Evolutionary conservation across 139 green algal genomes (phyloP), one percentile per base, ranked within the genome.

Genomic region (Chlorella sp.): DNA sequence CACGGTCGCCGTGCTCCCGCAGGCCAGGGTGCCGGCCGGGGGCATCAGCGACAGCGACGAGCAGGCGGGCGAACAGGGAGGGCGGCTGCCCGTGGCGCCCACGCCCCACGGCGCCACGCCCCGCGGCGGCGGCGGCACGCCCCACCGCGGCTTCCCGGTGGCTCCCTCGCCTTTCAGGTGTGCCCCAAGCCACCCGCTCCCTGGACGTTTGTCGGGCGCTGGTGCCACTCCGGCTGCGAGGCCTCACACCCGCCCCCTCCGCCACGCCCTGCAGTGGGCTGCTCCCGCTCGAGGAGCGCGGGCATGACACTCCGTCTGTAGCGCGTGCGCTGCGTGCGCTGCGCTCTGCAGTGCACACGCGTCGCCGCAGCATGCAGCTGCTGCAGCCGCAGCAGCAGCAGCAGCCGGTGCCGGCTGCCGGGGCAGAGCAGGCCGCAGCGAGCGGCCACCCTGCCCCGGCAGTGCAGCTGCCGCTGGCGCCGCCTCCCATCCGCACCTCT

Each of bases 151-250:
- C 60, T 78, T 78, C 60, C 72, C n/a, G 19, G 35, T 68, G 48
- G 60, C 72, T 9, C 60, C 72, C 23, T 78, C 72, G 0, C 72
- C 72, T 3, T 78, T 78, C 46, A 63, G 72, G 72, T 64, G 27
- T 9, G 51, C 36, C 5, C 56, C 56, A 25, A 17, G 17, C 48
- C 21, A 58, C 29, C 45, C 21, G 12, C 42, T 59, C 5, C 64
- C 15, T 12, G 45, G 36, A 35, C 6, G 31, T 4, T 27, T 53
- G 23, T 27, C 31, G 29, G 33, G 42, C 41, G 7, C 42, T 23
- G 50, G 61, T 29, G 8, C 8, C 7, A 56, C 6, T 31, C 42
- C 40, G n/a, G 6, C 27, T 41, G 8, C 46, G 17, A 55, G 46
- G 46, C 14, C 46, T 55, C 46, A 55, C 46, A 14, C 14, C 46